phyloP scores from a whole-genome alignment of 306 rosid genomes.

The Acacia crassicarpa region DNA sequence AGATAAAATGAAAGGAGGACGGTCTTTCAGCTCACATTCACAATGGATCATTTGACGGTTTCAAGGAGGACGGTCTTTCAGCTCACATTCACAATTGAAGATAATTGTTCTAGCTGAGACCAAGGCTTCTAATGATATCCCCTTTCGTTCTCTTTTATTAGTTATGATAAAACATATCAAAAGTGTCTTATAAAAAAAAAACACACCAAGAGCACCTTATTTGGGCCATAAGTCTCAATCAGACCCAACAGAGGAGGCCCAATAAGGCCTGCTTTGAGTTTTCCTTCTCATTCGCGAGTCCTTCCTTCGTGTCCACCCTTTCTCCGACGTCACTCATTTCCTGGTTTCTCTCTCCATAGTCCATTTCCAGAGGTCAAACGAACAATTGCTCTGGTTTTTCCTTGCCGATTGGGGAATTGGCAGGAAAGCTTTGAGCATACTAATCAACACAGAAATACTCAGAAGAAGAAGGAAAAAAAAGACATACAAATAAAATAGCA shows the following conservation, averaged over 20 bases:
- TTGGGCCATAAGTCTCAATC: background rate
- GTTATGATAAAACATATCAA: too few species aligned
- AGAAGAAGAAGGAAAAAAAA: background rate
- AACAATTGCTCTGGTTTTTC: background rate
- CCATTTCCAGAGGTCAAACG: conserved; percentile 12
- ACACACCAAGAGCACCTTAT: too few species aligned
- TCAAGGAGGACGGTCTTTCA: too few species aligned
- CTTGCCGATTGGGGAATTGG: conserved; percentile 28
- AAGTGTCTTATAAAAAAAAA: too few species aligned
- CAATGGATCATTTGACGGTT: too few species aligned
- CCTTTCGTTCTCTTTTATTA: too few species aligned
- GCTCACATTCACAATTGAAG: too few species aligned
- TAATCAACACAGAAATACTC: background rate
- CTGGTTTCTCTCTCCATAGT: background rate
- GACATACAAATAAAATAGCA: background rate
- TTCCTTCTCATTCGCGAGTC: background rate
- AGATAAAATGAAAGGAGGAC: too few species aligned
- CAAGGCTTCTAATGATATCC: too few species aligned
- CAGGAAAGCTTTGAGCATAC: conserved; percentile 36
- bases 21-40: too few species aligned
- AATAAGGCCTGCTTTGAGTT: background rate
- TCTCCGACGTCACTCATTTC: background rate
- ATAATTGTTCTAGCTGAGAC: too few species aligned
- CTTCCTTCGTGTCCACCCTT: background rate
- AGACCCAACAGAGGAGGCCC: background rate